Evolutionary conservation across 768 basidiomycete species (phyloP), one percentile per base, ranked within the genome.

Genomic region (Russula compacta): DNA sequence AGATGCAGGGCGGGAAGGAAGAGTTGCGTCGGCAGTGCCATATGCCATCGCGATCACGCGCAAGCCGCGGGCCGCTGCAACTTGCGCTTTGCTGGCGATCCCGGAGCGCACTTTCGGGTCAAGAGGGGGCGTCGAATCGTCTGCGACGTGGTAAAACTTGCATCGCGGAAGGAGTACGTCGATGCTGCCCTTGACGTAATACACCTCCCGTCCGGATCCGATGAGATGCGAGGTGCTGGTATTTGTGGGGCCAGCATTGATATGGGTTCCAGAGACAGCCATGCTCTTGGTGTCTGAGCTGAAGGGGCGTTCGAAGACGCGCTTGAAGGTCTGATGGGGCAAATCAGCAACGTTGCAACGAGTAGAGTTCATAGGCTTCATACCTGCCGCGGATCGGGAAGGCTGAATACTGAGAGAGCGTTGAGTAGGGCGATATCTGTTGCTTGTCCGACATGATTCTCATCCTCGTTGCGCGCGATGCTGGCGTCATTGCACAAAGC

Each of bases 351-450:
- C 35, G 19, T 12, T 29, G 2, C 17, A 46, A 36, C n/a, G 10
- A 29, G 24, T 14, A 29, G 4, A 52, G 42, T 47, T 33, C 17
- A 52, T 1, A 33, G 51, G 12, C 19, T 8, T 74, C 86, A 55
- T 71, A 92, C 92, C 66, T 75, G 73, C 54, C 95, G 80, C 44
- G 82, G 82, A 69, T 97, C 93, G 14, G 78, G 72, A 29, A 89
- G 68, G 0, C 79, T 82, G 61, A 93, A 87, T 0, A 80, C 68
- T 4, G 81, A 76, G 39, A 95, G 74, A 3, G 92, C 83, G 66
- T 95, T 92, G 43, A 97, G 75, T 47, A 98, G 71, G 2, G 95
- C 95, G 2, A 97, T 93, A 68, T 98, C 95, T 0, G 95, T 98
- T 7, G 90, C 84, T 71, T 95, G 95, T 2, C 95, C 95, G 10